Evolutionary conservation across 139 green algal species (phyloP).

Genomic region (Chlorella sorokiniana): DNA sequence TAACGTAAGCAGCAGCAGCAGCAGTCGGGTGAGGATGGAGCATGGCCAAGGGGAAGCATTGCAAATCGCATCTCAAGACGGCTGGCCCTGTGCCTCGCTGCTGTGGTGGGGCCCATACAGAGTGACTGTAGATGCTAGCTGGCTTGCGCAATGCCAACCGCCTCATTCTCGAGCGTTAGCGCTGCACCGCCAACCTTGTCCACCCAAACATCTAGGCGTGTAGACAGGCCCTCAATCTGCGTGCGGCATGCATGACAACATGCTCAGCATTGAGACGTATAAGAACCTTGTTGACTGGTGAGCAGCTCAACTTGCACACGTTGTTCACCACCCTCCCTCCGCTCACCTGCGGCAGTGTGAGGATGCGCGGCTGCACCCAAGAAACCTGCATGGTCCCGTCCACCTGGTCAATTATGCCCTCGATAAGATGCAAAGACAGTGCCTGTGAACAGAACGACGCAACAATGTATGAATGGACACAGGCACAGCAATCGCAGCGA

Average conservation of each 20-base stretch:
- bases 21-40: no score
- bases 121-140: background rate
- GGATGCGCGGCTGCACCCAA: constrained; percentile 92
- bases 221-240: constrained; percentile 60
- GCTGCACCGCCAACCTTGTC: constrained; percentile 73
- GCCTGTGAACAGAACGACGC: constrained; percentile 33
- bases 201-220: constrained; percentile 85
- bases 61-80: background rate
- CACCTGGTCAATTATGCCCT: constrained; percentile 92
- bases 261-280: background rate
- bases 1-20: no score
- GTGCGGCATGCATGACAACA: background rate
- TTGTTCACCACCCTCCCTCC: background rate
- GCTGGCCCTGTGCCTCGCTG: no score
- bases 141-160: constrained; percentile 54
- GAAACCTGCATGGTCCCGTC: constrained; percentile 73
- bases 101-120: no score
- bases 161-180: constrained; percentile 71
- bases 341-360: constrained; percentile 71
- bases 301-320: background rate
- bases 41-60: no score
- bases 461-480: background rate
- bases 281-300: no score
- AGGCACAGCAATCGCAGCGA: background rate
- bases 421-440: constrained; percentile 87